Evolutionary conservation across 495 filamentous ascomycete species (phyloP).

Genomic region (Penicillium salamii): DNA sequence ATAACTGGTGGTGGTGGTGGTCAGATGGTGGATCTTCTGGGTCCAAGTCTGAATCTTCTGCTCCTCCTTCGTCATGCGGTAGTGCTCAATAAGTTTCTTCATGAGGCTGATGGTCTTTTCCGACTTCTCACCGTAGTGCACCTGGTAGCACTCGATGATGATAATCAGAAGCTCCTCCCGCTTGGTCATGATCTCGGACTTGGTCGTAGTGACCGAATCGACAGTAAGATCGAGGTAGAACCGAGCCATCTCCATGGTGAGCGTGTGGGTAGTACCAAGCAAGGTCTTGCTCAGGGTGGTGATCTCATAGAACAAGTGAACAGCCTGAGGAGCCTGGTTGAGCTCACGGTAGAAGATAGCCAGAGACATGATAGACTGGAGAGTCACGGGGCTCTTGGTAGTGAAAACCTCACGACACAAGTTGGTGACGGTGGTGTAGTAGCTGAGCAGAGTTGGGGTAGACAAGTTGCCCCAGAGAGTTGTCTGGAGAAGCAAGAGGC

Average conservation of each 20-base stretch:
- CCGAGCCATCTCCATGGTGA: slow-evolving; percentile 33
- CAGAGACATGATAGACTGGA: slow-evolving; percentile 27
- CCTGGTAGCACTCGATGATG: slow-evolving; percentile 35
- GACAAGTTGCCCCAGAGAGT: slow-evolving; percentile 30
- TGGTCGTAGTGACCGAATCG: slow-evolving; percentile 22
- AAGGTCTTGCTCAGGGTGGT: slow-evolving; percentile 25
- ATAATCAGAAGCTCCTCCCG: slow-evolving; percentile 29
- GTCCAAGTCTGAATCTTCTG: slow-evolving; percentile 20
- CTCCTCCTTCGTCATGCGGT: slow-evolving; percentile 26
- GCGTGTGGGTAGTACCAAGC: slow-evolving; percentile 22
- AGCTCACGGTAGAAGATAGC: slow-evolving; percentile 24
- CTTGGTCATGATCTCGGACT: slow-evolving; percentile 35
- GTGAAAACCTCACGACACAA: slow-evolving; percentile 27
- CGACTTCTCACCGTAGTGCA: slow-evolving; percentile 31
- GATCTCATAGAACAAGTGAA: slow-evolving; percentile 23
- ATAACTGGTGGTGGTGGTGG: slow-evolving; percentile 10
- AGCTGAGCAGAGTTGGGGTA: slow-evolving; percentile 22
- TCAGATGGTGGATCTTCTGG: slow-evolving; percentile 13
- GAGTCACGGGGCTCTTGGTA: slow-evolving; percentile 17
- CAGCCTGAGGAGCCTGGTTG: slow-evolving; percentile 9
- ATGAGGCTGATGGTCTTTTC: slow-evolving; percentile 29
- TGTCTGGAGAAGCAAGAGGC: slow-evolving; percentile 27
- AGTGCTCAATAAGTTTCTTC: slow-evolving; percentile 33
- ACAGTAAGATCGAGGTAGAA: slow-evolving; percentile 33
- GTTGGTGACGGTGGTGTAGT: slow-evolving; percentile 26